Percentiles rank a stretch among this genome's conserved stretches.
Evolutionary conservation across 129 eudicot species (phyloP).

Genomic region (Gnaphalium uliginosum): DNA sequence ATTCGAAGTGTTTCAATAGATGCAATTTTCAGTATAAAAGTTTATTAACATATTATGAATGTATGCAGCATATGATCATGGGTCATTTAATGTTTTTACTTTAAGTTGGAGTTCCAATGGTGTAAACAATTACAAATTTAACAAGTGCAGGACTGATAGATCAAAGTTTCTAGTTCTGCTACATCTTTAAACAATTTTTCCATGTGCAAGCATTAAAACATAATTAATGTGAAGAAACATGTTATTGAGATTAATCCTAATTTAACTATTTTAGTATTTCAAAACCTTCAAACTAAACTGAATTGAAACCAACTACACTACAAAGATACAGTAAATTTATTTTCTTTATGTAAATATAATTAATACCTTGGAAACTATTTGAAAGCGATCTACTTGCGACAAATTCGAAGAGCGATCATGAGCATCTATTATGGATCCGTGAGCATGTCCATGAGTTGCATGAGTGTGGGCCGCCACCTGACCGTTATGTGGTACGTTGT

Average conservation of each 20-base stretch:
- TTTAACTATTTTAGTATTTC: too few relatives aligned
- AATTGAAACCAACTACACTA: too few relatives aligned
- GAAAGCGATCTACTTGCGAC: conserved; percentile 25
- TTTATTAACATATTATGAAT: too few relatives aligned
- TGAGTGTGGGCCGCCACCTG: conserved; percentile 8
- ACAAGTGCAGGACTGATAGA: background rate
- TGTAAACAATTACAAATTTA: background rate
- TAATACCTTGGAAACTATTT: conserved; percentile 41
- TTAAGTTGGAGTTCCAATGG: background rate
- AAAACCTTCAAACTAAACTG: too few relatives aligned
- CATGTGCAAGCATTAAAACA: conserved; percentile 2
- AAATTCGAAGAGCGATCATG: background rate
- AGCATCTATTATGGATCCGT: conserved; percentile 28
- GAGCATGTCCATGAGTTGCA: conserved; percentile 48
- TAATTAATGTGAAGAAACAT: background rate
- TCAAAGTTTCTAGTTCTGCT: background rate
- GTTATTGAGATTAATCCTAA: background rate
- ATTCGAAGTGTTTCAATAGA: background rate
- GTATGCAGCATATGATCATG: background rate
- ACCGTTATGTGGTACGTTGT: background rate
- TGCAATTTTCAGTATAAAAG: too few relatives aligned
- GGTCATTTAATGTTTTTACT: background rate
- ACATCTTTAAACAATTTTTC: background rate
- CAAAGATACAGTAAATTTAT: background rate
- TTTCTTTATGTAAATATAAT: background rate